Percentiles rank a stretch among this genome's conserved stretches.
These are phyloP conservation scores for Boletus rubroflammeus DNA, from an alignment of 768 basidiomycete genomes.

Conservation along the genomic window DNA sequence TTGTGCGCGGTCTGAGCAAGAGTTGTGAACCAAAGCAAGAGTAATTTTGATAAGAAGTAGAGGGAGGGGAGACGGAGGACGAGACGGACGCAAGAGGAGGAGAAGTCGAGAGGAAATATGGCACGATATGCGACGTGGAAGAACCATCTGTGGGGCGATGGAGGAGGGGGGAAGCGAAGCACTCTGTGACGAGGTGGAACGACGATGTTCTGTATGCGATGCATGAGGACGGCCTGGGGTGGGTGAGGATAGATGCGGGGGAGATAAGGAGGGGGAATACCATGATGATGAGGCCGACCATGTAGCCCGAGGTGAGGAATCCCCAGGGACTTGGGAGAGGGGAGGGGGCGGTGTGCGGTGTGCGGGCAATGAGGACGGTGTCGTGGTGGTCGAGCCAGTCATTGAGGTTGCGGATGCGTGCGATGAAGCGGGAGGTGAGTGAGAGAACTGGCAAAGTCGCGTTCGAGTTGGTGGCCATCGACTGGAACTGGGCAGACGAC, in stretches of 20 bases:
- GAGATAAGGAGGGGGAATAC: slow-evolving; percentile 33
- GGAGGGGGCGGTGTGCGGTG: background rate
- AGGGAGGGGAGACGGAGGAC: slow-evolving; percentile 61
- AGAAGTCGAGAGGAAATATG: slow-evolving; percentile 64
- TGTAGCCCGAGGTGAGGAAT: slow-evolving; percentile 73
- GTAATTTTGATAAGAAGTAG: slow-evolving; percentile 54
- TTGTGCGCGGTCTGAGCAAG: slow-evolving; percentile 53
- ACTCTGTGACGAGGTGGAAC: slow-evolving; percentile 51
- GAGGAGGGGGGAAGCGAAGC: slow-evolving; percentile 14
- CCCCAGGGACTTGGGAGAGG: slow-evolving; percentile 60
- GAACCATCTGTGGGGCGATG: slow-evolving; percentile 24
- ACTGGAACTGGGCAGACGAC: too few species aligned
- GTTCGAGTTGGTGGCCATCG: slow-evolving; percentile 11
- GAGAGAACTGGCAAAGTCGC: background rate
- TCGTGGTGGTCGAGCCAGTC: slow-evolving; percentile 1
- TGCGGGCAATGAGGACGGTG: background rate
- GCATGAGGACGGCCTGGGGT: slow-evolving; percentile 59
- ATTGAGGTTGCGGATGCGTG: slow-evolving; percentile 33
- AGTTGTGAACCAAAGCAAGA: slow-evolving; percentile 55
- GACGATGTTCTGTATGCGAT: slow-evolving; percentile 76
- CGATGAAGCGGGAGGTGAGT: background rate
- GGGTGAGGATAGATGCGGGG: background rate
- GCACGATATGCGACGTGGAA: slow-evolving; percentile 30
- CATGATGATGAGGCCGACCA: slow-evolving; percentile 62
- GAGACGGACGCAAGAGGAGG: slow-evolving; percentile 55